Conservation (phyloP, 2,329 filamentous ascomycete genomes). For the Fusarium buharicum region DNA sequence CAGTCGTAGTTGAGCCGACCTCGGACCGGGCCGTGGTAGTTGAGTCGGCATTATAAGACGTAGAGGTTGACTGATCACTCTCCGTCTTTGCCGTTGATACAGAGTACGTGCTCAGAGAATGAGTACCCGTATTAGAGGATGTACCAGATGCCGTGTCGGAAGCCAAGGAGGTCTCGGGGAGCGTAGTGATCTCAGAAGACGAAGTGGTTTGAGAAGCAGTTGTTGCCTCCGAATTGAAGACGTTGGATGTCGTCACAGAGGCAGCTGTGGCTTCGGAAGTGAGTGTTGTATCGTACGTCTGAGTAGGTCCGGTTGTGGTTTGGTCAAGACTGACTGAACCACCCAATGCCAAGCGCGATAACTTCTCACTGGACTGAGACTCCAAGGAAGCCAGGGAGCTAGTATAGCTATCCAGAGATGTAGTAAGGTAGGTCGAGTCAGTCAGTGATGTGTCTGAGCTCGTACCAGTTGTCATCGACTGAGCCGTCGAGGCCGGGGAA, state of each 20-base stretch:
- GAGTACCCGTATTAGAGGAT: not conserved
- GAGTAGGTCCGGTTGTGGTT: no score
- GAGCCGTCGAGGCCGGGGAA: not conserved
- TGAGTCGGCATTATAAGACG: not conserved
- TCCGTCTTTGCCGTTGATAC: not conserved
- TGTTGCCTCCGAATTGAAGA: not conserved
- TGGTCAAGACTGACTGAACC: not conserved
- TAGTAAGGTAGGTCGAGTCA: not conserved
- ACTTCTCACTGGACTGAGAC: not conserved
- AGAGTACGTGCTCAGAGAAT: not conserved
- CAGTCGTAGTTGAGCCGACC: no score
- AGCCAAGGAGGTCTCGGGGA: not conserved
- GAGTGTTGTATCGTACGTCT: not conserved
- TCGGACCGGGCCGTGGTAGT: no score
- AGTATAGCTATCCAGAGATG: not conserved
- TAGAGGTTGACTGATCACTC: not conserved
- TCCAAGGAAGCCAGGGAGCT: not conserved
- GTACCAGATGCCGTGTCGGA: not conserved
- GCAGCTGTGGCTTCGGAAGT: not conserved
- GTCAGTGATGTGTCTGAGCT: not conserved
- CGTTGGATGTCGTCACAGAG: not conserved
- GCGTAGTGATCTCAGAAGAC: no score
- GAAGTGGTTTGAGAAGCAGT: no score
- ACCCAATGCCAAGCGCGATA: not conserved
- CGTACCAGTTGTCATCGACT: not conserved